Evolutionary conservation across 2,329 filamentous ascomycete species (phyloP).

Genomic region (Rugonectria rugulosa): DNA sequence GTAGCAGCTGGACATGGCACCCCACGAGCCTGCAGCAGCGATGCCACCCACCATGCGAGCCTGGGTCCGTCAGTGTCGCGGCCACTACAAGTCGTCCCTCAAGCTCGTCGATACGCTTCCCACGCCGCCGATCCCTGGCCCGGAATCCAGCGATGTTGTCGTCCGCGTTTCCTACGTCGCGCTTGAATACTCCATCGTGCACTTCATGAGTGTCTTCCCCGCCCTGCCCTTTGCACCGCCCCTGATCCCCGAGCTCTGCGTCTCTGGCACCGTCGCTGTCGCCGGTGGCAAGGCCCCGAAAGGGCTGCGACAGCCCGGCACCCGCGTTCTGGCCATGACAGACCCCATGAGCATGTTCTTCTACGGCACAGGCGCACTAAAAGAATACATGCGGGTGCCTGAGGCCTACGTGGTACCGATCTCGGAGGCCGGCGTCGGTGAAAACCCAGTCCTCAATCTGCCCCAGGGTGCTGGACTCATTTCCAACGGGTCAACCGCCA

Average conservation of each 20-base stretch:
- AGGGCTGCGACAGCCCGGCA: constrained; percentile 8
- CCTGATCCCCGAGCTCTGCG: not conserved
- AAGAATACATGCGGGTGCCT: constrained; percentile 15
- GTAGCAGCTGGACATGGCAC: not conserved
- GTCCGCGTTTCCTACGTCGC: constrained; percentile 1
- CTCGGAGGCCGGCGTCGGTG: constrained; percentile 1
- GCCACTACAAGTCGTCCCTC: constrained; percentile 6
- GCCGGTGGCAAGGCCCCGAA: constrained; percentile 5
- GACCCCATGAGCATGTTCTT: constrained; percentile 12
- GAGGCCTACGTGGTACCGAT: constrained; percentile 4
- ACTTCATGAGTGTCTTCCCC: not conserved
- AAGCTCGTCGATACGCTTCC: constrained; percentile 2
- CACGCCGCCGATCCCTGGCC: constrained; percentile 1
- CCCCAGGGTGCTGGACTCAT: constrained; percentile 12
- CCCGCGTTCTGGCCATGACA: constrained; percentile 14
- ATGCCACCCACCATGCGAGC: constrained; percentile 3
- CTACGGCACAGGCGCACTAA: constrained; percentile 15
- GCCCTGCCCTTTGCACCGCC: constrained; percentile 1
- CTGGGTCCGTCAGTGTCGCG: constrained; percentile 3
- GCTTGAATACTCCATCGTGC: constrained; percentile 1
- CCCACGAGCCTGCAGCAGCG: not conserved
- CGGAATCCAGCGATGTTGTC: not conserved
- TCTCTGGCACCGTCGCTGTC: constrained; percentile 6
- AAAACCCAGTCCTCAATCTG: not conserved
- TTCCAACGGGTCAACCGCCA: constrained; percentile 11